These are phyloP conservation scores for Mycena amicta DNA, from an alignment of 768 basidiomycete species.

Conservation along the genomic window DNA sequence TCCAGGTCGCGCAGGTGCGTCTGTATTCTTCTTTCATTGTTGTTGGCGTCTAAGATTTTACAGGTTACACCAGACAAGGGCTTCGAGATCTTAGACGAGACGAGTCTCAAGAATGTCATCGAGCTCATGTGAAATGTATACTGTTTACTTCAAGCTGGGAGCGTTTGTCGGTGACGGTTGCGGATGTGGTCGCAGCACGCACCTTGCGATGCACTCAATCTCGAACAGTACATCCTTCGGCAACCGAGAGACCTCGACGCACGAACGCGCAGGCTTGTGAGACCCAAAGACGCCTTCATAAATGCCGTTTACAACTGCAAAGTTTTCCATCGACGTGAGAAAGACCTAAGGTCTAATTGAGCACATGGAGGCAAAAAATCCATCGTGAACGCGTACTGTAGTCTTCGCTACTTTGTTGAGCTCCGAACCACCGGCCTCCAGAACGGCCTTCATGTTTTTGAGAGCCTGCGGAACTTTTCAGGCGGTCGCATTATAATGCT, in stretches of 20 bases:
- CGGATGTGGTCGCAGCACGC: conserved; percentile 23
- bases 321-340: conserved; percentile 91
- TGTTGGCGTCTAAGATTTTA: conserved; percentile 1
- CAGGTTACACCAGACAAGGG: conserved; percentile 83
- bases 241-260: conserved; percentile 86
- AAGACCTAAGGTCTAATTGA: conserved; percentile 62
- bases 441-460: conserved; percentile 80
- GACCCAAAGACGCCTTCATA: conserved; percentile 86
- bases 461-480: conserved; percentile 52
- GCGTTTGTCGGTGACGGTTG: background rate
- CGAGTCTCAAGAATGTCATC: conserved; percentile 78
- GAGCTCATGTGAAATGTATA: conserved; percentile 68
- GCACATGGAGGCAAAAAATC: background rate
- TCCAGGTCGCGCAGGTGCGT: conserved; percentile 90
- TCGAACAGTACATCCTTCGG: conserved; percentile 93
- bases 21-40: background rate
- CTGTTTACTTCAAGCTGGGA: conserved; percentile 36
- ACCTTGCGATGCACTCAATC: conserved; percentile 88
- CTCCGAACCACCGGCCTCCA: conserved; percentile 81
- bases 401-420: conserved; percentile 87
- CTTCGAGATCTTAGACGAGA: conserved; percentile 89
- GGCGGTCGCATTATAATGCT: background rate
- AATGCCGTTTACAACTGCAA: conserved; percentile 76
- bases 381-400: conserved; percentile 57
- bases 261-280: conserved; percentile 91